Percentiles rank a stretch among this genome's conserved stretches.
Conservation (phyloP, 2,329 filamentous ascomycete genomes). For the Cordyceps sp. region DNA sequence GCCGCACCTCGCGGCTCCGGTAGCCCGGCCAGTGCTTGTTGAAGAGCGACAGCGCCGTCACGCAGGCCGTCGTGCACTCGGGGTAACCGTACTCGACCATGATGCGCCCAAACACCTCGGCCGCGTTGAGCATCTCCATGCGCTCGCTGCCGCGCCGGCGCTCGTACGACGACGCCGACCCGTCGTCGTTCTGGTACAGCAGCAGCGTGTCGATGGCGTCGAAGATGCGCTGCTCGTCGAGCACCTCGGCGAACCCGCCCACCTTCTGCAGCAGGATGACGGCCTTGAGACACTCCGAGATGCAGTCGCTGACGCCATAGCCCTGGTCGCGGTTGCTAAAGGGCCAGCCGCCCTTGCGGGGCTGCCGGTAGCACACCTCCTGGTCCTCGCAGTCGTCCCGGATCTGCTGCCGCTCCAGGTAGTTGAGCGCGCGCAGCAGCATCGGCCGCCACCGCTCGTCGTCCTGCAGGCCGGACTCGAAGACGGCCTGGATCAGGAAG, state of each 20-base stretch:
- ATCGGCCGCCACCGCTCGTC: slow-evolving; percentile 67
- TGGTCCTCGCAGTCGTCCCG: slow-evolving; percentile 66
- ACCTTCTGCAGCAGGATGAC: slow-evolving; percentile 72
- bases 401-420: slow-evolving; percentile 84
- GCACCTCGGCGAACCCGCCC: slow-evolving; percentile 53
- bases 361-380: slow-evolving; percentile 71
- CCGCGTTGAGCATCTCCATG: slow-evolving; percentile 79
- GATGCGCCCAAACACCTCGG: slow-evolving; percentile 90
- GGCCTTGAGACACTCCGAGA: slow-evolving; percentile 77
- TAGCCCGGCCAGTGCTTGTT: slow-evolving; percentile 68
- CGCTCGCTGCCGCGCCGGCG: slow-evolving; percentile 59
- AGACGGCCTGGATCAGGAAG: slow-evolving; percentile 70
- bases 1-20: slow-evolving; percentile 54
- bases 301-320: slow-evolving; percentile 90
- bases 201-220: slow-evolving; percentile 84
- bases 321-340: slow-evolving; percentile 89
- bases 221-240: slow-evolving; percentile 64
- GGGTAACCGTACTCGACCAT: slow-evolving; percentile 99
- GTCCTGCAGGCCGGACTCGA: slow-evolving; percentile 62
- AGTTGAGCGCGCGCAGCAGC: slow-evolving; percentile 66
- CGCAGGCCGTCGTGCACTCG: slow-evolving; percentile 89
- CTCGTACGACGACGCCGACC: slow-evolving; percentile 86
- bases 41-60: slow-evolving; percentile 77
- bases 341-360: slow-evolving; percentile 84
- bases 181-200: slow-evolving; percentile 74